phyloP scores from a whole-genome alignment of 306 rosid species.

The Trifolium fragiferum region DNA sequence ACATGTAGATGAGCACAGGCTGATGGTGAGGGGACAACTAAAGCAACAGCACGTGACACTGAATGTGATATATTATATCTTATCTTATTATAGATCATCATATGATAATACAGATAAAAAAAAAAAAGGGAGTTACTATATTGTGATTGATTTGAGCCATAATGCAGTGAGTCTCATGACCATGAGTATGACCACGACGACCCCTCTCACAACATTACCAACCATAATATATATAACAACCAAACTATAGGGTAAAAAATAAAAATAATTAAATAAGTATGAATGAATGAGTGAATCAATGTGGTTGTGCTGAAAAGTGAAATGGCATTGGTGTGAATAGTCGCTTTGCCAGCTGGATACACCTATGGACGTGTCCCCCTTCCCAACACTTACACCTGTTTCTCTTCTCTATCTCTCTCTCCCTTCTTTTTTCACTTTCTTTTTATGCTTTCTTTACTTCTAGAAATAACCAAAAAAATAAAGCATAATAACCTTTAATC shows the following conservation, averaged over 20 bases:
- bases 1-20: conserved; percentile 48
- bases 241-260: neutral
- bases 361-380: conserved; percentile 52
- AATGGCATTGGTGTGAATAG: conserved; percentile 46
- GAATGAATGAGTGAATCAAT: conserved; percentile 9
- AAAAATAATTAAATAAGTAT: neutral
- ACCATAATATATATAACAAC: neutral
- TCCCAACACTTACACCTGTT: conserved; percentile 41
- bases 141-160: conserved; percentile 26
- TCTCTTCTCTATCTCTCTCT: too few relatives aligned
- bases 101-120: neutral
- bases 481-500: too few relatives aligned
- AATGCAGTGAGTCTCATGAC: conserved; percentile 31
- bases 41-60: conserved; percentile 48
- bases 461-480: too few relatives aligned
- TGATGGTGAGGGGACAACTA: conserved; percentile 48
- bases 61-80: neutral
- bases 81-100: neutral
- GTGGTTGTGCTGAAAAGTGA: conserved; percentile 38
- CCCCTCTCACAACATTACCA: neutral
- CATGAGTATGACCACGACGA: neutral
- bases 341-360: conserved; percentile 58
- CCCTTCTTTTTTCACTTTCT: neutral
- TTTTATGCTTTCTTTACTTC: too few relatives aligned
- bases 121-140: neutral